These are phyloP conservation scores for Polygonum maritimum DNA, from an alignment of 148 eudicot genomes.

Conservation along the genomic window DNA sequence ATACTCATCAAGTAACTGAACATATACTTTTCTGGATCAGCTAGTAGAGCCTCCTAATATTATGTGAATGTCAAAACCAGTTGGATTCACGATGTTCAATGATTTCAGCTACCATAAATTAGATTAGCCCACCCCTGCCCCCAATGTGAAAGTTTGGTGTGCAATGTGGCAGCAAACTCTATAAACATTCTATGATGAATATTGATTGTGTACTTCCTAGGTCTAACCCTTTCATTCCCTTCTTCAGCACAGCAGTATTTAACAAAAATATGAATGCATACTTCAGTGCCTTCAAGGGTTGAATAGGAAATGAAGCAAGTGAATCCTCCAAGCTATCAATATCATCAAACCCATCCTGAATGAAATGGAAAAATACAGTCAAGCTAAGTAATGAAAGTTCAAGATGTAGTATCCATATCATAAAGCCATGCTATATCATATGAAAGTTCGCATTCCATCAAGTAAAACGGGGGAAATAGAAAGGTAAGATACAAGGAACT, in stretches of 20 bases:
- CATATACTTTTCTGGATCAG: neutral
- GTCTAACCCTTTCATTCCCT: neutral
- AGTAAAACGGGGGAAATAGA: neutral
- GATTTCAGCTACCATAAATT: neutral
- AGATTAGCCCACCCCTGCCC: neutral
- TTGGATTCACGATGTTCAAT: neutral
- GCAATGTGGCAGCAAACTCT: neutral
- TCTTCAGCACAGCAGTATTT: neutral
- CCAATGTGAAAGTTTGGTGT: neutral
- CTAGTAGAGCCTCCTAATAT: neutral
- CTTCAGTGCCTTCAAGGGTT: constrained; percentile 90
- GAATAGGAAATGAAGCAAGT: constrained; percentile 72
- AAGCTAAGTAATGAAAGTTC: neutral
- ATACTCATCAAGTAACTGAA: neutral
- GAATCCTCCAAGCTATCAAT: constrained; percentile 67
- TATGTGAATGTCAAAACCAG: neutral
- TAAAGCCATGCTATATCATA: neutral
- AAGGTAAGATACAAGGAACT: neutral
- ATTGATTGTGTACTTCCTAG: neutral
- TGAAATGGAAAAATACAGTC: constrained; percentile 4
- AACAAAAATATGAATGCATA: constrained; percentile 22
- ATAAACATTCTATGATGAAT: neutral
- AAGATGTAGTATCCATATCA: neutral
- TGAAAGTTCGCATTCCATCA: neutral
- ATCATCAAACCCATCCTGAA: constrained; percentile 63